phyloP scores from a whole-genome alignment of 2,329 filamentous ascomycete species.

The Alternaria panax region DNA sequence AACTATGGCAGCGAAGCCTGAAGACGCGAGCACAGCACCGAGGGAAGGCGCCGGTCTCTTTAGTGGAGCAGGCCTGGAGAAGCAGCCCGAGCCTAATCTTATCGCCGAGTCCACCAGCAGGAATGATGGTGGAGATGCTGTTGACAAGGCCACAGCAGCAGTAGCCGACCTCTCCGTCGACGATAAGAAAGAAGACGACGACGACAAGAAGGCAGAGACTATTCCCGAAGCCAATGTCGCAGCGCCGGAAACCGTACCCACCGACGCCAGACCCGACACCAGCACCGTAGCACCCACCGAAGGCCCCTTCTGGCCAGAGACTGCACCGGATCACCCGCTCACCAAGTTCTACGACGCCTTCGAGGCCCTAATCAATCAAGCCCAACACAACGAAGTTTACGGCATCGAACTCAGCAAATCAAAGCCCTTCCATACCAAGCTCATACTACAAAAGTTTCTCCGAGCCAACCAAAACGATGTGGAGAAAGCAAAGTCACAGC shows the following conservation, averaged over 20 bases:
- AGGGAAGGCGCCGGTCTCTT: conserved; percentile 22
- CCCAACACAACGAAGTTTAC: conserved; percentile 81
- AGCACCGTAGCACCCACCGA: conserved; percentile 14
- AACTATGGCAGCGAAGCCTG: conserved; percentile 29
- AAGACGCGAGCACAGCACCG: conserved; percentile 21
- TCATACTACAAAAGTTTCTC: conserved; percentile 91
- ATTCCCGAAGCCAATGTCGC: background rate
- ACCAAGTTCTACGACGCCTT: conserved; percentile 66
- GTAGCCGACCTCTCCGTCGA: conserved; percentile 28
- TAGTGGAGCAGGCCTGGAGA: conserved; percentile 20
- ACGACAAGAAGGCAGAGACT: conserved; percentile 22
- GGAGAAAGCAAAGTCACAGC: conserved; percentile 76
- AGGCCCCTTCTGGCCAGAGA: conserved; percentile 47
- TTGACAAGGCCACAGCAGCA: conserved; percentile 25
- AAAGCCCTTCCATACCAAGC: conserved; percentile 74
- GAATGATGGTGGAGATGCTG: conserved; percentile 22
- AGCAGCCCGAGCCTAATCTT: conserved; percentile 22
- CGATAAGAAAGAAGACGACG: conserved; percentile 19
- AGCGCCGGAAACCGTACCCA: conserved; percentile 8
- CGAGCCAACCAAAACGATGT: conserved; percentile 85
- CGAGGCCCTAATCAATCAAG: conserved; percentile 63
- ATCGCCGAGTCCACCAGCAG: conserved; percentile 22
- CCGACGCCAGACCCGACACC: conserved; percentile 4
- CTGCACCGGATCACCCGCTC: conserved; percentile 54
- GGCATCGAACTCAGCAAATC: conserved; percentile 69